Base-by-base conservation (phyloP, 2,329 filamentous ascomycete species). In the Cercospora sp. region DNA sequence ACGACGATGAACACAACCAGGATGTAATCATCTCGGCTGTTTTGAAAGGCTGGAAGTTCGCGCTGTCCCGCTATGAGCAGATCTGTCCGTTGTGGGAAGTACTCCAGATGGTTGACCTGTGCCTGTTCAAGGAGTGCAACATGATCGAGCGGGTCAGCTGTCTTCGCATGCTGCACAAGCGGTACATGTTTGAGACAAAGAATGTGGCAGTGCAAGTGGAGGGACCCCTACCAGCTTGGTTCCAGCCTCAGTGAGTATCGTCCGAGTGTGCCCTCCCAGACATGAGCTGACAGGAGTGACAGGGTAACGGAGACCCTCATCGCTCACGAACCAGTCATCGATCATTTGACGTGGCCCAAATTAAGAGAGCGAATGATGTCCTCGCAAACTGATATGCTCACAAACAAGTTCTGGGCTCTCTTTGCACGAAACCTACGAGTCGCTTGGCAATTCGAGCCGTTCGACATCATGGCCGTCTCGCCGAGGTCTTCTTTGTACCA, bases 1-100 rank as follows among this genome's bases (percentile, higher is more conserved):
- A 71, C 65, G 71, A 73, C 31, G 71, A 73, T 48, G 64, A 67
- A 26, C 71, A 68, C 48, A 73, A 73, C 23, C 71, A 73, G 60
- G 68, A 73, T 55, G 57, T 71, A 13, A 67, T 73, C 53, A 68
- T 71, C 7, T 68, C 63, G 10, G 71, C 71, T 3, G 69, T 73
- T 13, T 30, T 73, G 51, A 71, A 71, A 57, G 71, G 71, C 60
- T 73, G 71, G 71, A 68, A 70, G 28, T 63, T 59, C 10, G 67
- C 71, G 12, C 60, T 73, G 8, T 64, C 68, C 16, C 61, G 68
- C 31, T 73, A 73, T 33, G 68, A 71, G 18, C 68, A 73, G 53
- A 66, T 69, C 5, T 73, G 71, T 62, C 71, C 69, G 6, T 61
- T 73, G 3, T 73, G 71, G 71, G 69, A 69, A 10, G 65, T 71